phyloP scores from a whole-genome alignment of 352 stramenopile genomes.

The Pythium periplocum region DNA sequence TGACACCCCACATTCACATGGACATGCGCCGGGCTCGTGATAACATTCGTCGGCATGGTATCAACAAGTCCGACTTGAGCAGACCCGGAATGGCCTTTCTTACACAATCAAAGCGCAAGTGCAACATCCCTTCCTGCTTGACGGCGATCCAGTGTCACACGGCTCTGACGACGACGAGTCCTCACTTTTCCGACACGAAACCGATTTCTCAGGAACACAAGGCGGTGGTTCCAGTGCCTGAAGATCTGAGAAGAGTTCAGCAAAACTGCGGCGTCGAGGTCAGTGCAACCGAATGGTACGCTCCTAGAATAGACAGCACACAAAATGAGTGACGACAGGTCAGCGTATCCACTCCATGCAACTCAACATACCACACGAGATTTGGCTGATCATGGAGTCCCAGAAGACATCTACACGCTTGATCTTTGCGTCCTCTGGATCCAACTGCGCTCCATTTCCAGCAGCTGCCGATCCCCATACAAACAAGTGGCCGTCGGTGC shows the following conservation, averaged over 20 bases:
- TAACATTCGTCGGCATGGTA: too few species aligned
- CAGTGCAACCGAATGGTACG: constrained; percentile 58
- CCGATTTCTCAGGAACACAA: too few species aligned
- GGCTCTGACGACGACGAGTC: too few species aligned
- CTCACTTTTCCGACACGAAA: too few species aligned
- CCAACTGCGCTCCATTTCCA: constrained; percentile 53
- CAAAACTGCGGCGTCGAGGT: constrained; percentile 16
- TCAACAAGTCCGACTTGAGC: too few species aligned
- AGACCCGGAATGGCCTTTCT: constrained; percentile 1
- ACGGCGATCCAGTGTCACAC: too few species aligned
- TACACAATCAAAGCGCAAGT: not conserved
- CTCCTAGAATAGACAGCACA: constrained; percentile 25
- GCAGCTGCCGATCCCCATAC: constrained; percentile 68
- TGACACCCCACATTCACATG: constrained; percentile 5
- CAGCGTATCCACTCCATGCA: constrained; percentile 3
- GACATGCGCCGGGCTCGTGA: constrained; percentile 3
- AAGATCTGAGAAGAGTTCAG: constrained; percentile 1
- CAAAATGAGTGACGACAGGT: constrained; percentile 2
- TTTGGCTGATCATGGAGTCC: constrained; percentile 45
- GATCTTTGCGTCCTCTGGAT: constrained; percentile 47
- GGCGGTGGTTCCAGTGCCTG: too few species aligned
- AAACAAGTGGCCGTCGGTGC: constrained; percentile 50
- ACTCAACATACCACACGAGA: constrained; percentile 47
- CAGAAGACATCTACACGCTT: constrained; percentile 30
- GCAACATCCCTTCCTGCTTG: too few species aligned